Evolutionary conservation across 2,329 filamentous ascomycete species (phyloP).

Genomic region (Phialophora chinensis): DNA sequence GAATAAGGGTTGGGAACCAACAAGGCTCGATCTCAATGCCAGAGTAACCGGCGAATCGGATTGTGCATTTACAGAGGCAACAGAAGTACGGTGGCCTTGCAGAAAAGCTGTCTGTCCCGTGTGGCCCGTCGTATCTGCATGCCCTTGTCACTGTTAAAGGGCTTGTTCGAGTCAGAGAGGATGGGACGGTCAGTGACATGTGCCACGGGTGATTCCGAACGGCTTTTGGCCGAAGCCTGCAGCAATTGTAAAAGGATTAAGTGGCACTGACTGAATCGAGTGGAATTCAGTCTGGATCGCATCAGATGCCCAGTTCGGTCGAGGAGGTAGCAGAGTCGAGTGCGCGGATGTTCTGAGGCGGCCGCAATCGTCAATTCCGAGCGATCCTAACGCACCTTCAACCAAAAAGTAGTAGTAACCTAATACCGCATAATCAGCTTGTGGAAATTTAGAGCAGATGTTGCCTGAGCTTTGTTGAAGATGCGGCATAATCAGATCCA

Average conservation of each 20-base stretch:
- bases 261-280: not conserved
- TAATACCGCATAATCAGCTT: not conserved
- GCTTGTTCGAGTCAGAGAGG: not conserved
- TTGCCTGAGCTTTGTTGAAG: not conserved
- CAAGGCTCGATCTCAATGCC: not conserved
- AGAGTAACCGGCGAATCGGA: not conserved
- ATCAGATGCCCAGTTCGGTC: not conserved
- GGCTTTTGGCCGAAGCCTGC: not conserved
- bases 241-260: not conserved
- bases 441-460: not conserved
- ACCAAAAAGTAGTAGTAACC: not conserved
- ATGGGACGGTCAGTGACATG: not conserved
- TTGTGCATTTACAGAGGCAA: not conserved
- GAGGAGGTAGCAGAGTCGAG: not conserved
- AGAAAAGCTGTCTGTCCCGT: not conserved
- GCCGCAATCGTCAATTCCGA: not conserved
- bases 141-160: not conserved
- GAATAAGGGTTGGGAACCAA: not conserved
- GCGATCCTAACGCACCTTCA: not conserved
- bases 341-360: not conserved
- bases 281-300: not conserved
- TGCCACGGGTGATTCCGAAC: not conserved
- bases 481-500: constrained; percentile 24
- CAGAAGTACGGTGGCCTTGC: not conserved
- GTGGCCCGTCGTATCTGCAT: not conserved